A percentile compares a stretch with the other conserved stretches of the same genome.
These are phyloP conservation scores for Starmerella geochares DNA, from an alignment of 805 yeast species.

Conservation along the genomic window DNA sequence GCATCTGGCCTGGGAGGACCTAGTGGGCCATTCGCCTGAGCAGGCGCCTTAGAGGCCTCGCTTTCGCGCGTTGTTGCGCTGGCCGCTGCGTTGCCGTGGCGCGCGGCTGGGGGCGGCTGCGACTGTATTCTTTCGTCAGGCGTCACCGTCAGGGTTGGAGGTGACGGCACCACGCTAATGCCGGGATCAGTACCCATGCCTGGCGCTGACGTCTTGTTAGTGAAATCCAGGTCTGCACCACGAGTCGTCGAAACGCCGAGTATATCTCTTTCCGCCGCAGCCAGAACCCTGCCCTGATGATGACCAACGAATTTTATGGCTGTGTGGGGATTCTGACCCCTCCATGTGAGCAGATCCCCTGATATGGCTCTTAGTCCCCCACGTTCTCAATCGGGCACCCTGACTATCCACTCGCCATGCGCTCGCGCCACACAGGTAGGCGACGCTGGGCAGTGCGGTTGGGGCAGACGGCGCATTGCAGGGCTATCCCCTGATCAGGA, in stretches of 20 bases:
- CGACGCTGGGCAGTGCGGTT: neutral
- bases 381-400: neutral
- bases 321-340: neutral
- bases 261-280: constrained; percentile 2
- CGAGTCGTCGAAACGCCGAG: neutral
- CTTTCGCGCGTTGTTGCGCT: neutral
- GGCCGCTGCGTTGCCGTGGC: too few species aligned
- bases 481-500: neutral
- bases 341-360: neutral
- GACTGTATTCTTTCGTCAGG: neutral
- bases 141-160: neutral
- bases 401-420: neutral
- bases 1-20: neutral
- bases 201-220: neutral
- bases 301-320: neutral
- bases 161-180: neutral
- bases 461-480: neutral
- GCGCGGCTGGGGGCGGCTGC: too few species aligned
- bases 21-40: neutral
- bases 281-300: neutral
- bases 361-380: constrained; percentile 4
- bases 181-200: constrained; percentile 4
- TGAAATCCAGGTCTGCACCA: neutral
- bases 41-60: neutral
- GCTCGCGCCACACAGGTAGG: neutral